These are phyloP conservation scores for Plasmodium vinckei DNA, from an alignment of 169 alveolate genomes.

Conservation along the genomic window DNA sequence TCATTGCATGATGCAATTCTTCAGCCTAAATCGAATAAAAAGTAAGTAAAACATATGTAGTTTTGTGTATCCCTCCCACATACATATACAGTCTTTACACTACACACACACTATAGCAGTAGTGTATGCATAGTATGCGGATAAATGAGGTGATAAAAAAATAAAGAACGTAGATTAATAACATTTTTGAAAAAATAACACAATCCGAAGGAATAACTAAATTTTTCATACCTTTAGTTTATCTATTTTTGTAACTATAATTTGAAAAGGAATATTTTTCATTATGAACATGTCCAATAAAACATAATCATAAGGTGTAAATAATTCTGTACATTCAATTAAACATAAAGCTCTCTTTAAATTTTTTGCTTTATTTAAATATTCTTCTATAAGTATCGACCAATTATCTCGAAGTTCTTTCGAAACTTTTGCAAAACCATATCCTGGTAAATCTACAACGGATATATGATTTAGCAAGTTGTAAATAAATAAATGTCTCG, in stretches of 20 bases:
- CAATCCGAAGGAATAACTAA: too few species aligned
- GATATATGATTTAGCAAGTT: conserved; percentile 84
- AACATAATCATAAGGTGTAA: conserved; percentile 81
- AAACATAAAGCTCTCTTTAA: conserved; percentile 84
- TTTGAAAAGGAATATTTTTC: conserved; percentile 85
- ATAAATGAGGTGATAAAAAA: too few species aligned
- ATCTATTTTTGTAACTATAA: conserved; percentile 88
- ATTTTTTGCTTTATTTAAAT: conserved; percentile 70
- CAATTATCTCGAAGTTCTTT: conserved; percentile 76
- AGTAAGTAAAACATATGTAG: not conserved
- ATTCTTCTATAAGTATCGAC: conserved; percentile 39
- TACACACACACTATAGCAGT: too few species aligned
- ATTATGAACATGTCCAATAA: conserved; percentile 86
- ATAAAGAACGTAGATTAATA: too few species aligned
- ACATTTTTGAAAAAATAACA: too few species aligned
- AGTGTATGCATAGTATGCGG: too few species aligned
- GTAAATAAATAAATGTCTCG: conserved; percentile 89
- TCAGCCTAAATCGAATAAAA: conserved; percentile 20
- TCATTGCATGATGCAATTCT: conserved; percentile 53
- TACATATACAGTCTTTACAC: not conserved
- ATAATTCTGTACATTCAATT: conserved; percentile 85
- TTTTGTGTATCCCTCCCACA: not conserved
- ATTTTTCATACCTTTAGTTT: conserved; percentile 72
- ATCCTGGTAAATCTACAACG: conserved; percentile 91
- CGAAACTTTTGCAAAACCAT: conserved; percentile 88